Base-by-base conservation (phyloP, 305 asterid species). In the Fraxinus baroniana region DNA sequence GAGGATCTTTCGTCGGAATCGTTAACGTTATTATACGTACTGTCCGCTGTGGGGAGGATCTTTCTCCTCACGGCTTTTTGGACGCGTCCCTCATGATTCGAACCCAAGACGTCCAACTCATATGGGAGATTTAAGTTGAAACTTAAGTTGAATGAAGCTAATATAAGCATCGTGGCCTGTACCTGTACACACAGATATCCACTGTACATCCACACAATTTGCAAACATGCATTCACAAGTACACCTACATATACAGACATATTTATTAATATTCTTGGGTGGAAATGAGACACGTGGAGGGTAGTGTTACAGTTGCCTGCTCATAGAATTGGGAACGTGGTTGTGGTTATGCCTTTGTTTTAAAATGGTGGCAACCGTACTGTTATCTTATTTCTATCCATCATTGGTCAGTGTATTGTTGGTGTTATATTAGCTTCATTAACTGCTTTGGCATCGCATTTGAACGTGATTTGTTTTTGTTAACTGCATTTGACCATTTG, bases 401-500 rank as follows among this genome's bases (percentile, higher is more conserved):
- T 57, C 52, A n/a, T n/a, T 33, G 33, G n/a, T 28, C 13, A 8
- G 33, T 57, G 52, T 20, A 9, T 57, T 7, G 15, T 12, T n/a
- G 77, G 36, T 76, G 37, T 80, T 68, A 44, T 80, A 33, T 60
- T 44, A 72, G 10, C 79, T 78, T 37, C 77, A 49, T 80, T 70
- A 41, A n/a, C 46, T 57, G 66, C 76, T 36, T 37, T 72, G 68
- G 57, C 71, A 70, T 77, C 5, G 46, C 83, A 3, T n/a, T 3
- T 70, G 18, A 26, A 20, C 35, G 26, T 57, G 39, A 28, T 17
- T 28, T 24, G n/a, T 71, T 52, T 71, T 37, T 64, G 41, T 20
- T 82, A 55, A 74, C 78, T 79, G 41, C 66, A 74, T 33, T 20
- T 78, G 41, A 39, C 81, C 76, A 10, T 83, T 83, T 80, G 68